Conservation (phyloP, 2,329 filamentous ascomycete genomes). For the Trichoderma cornu-damae region DNA sequence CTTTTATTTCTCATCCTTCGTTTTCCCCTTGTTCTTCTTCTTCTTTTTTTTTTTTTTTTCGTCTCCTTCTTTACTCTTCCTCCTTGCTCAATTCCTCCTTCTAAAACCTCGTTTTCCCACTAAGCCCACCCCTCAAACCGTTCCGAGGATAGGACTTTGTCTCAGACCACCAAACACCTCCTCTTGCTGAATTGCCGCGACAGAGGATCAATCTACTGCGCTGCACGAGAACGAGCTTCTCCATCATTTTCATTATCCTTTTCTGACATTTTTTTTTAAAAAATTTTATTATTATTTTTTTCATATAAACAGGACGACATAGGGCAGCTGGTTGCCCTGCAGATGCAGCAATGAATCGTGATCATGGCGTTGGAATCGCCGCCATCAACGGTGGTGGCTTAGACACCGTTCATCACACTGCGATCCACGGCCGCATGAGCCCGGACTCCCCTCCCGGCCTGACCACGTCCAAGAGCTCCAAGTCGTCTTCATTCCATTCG, state of each 20-base stretch:
- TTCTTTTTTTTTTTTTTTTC: background rate
- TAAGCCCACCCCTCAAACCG: background rate
- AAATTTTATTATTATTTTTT: too few relatives aligned
- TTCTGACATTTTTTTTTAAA: background rate
- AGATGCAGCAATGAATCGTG: slow-evolving; percentile 29
- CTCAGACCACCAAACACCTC: slow-evolving; percentile 7
- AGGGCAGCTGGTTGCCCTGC: slow-evolving; percentile 20
- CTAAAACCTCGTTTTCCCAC: background rate
- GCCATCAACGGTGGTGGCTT: slow-evolving; percentile 18
- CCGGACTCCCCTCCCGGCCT: slow-evolving; percentile 53
- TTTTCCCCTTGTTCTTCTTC: background rate
- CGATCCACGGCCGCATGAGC: slow-evolving; percentile 26
- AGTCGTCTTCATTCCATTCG: slow-evolving; percentile 82
- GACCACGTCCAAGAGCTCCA: slow-evolving; percentile 79
- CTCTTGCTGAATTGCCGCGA: background rate
- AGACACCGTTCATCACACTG: background rate
- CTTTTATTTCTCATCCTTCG: background rate
- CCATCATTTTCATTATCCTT: background rate
- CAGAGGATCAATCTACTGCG: background rate
- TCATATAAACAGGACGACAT: background rate
- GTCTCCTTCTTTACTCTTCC: background rate
- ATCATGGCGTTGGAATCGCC: slow-evolving; percentile 27
- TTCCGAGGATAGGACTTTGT: background rate
- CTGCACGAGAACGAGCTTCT: background rate
- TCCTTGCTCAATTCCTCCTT: background rate